Percentiles rank a stretch among this genome's conserved stretches.
phyloP scores from a whole-genome alignment of 345 rosid species.

The Corymbia maculata region DNA sequence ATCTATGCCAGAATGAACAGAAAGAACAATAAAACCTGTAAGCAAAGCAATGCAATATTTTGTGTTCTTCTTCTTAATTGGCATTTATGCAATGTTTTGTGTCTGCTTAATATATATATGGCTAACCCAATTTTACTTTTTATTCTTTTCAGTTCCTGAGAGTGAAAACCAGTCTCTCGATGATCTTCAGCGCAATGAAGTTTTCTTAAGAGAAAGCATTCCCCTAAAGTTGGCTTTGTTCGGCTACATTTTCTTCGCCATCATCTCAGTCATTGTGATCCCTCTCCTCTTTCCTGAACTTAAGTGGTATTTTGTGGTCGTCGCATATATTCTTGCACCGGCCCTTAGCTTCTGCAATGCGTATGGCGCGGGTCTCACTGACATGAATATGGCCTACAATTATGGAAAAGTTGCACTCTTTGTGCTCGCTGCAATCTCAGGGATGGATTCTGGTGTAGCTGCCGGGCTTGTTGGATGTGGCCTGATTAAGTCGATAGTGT shows the following conservation, averaged over 20 bases:
- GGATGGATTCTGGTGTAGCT: constrained; percentile 59
- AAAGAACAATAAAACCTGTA: constrained; percentile 29
- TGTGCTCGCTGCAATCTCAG: constrained; percentile 65
- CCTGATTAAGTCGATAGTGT: constrained; percentile 74
- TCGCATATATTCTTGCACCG: constrained; percentile 85
- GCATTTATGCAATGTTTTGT: not conserved
- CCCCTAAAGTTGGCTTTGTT: constrained; percentile 70
- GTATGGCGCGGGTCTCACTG: constrained; percentile 90
- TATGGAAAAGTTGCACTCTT: constrained; percentile 92
- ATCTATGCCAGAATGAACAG: constrained; percentile 24
- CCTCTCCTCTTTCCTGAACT: constrained; percentile 86
- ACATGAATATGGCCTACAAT: constrained; percentile 95
- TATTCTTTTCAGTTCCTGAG: constrained; percentile 16
- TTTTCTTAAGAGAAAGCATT: constrained; percentile 64
- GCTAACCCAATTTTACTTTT: not conserved
- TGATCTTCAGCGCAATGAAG: constrained; percentile 44
- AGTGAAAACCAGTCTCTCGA: constrained; percentile 4
- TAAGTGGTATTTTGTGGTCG: constrained; percentile 82
- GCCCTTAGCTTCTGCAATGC: constrained; percentile 94
- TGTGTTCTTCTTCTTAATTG: not conserved
- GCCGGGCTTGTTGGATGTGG: constrained; percentile 93
- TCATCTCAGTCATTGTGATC: constrained; percentile 55
- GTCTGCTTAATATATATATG: not conserved
- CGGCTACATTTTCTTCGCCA: constrained; percentile 59
- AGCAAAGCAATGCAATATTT: not conserved